phyloP scores from a whole-genome alignment of 768 basidiomycete species.

The Boletus vermiculosoides region DNA sequence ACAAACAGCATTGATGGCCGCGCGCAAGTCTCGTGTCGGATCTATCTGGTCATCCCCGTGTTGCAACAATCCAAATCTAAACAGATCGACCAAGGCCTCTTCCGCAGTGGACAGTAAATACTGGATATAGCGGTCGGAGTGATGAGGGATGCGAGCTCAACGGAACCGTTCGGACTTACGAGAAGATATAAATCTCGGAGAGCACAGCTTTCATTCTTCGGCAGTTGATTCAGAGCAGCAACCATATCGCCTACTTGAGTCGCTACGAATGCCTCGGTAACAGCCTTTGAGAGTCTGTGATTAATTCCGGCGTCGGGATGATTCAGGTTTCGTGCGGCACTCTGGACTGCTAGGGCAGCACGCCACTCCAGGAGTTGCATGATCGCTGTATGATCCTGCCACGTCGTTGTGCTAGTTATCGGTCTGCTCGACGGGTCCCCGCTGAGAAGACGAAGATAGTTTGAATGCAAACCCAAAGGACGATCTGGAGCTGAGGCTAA shows the following conservation, averaged over 20 bases:
- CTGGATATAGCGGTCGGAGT: conserved; percentile 33
- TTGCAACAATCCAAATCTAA: conserved; percentile 51
- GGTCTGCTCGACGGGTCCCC: conserved; percentile 17
- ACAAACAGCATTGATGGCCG: conserved; percentile 50
- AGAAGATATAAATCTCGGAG: conserved; percentile 30
- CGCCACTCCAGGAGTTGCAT: conserved; percentile 61
- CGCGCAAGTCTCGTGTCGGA: conserved; percentile 47
- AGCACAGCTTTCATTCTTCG: conserved; percentile 15
- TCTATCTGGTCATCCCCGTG: conserved; percentile 31
- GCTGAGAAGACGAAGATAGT: conserved; percentile 56
- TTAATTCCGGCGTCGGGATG: conserved; percentile 51
- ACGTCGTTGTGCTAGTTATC: conserved; percentile 23
- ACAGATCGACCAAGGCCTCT: conserved; percentile 53
- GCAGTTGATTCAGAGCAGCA: conserved; percentile 25
- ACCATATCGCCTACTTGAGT: conserved; percentile 52
- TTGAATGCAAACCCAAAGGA: conserved; percentile 17
- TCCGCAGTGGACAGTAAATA: conserved; percentile 62
- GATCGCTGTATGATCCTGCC: conserved; percentile 39
- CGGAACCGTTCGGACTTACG: conserved; percentile 14
- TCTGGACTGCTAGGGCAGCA: conserved; percentile 57
- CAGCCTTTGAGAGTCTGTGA: conserved; percentile 58
- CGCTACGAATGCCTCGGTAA: conserved; percentile 70
- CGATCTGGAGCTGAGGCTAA: conserved; percentile 32
- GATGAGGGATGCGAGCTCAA: neutral
- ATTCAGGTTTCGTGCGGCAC: conserved; percentile 37